Percentiles rank a stretch among this genome's conserved stretches.
Conservation (phyloP, 176 grass and related monocot species). For the Musa beccarii region DNA sequence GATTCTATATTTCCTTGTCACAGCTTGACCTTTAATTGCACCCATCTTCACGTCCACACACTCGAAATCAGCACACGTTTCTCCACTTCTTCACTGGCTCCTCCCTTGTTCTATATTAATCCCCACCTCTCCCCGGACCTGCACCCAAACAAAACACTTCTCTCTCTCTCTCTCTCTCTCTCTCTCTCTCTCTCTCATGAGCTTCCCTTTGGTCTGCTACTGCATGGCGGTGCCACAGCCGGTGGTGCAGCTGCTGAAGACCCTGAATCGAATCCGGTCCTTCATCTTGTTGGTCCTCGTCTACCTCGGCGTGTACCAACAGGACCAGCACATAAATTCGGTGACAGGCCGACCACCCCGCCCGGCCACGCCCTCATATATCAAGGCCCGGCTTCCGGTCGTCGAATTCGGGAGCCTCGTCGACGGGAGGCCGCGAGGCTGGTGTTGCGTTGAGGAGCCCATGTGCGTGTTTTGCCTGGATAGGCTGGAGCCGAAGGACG, state of each 20-base stretch:
- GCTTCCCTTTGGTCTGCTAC: slow-evolving; percentile 56
- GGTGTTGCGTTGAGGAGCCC: too few species aligned
- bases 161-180: not conserved
- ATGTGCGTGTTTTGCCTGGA: slow-evolving; percentile 11
- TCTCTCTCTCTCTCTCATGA: slow-evolving; percentile 28
- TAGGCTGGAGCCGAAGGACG: not conserved
- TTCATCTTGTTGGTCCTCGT: slow-evolving; percentile 23
- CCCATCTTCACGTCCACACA: too few species aligned
- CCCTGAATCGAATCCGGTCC: slow-evolving; percentile 29
- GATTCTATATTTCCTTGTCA: too few species aligned
- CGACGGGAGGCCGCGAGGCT: not conserved
- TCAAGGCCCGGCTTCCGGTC: slow-evolving; percentile 47
- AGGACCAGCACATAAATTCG: slow-evolving; percentile 1
- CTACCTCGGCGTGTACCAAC: slow-evolving; percentile 35
- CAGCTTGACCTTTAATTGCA: too few species aligned
- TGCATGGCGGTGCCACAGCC: slow-evolving; percentile 43
- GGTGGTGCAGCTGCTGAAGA: slow-evolving; percentile 44
- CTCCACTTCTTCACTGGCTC: too few species aligned
- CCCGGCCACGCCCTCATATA: not conserved
- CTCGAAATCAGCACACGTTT: too few species aligned
- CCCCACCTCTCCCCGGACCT: too few species aligned
- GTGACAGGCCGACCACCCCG: slow-evolving; percentile 16
- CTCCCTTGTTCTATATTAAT: too few species aligned
- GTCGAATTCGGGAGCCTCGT: slow-evolving; percentile 32
- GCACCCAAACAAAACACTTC: not conserved